phyloP scores from a whole-genome alignment of 2,329 filamentous ascomycete genomes.

The Amphichorda felina region DNA sequence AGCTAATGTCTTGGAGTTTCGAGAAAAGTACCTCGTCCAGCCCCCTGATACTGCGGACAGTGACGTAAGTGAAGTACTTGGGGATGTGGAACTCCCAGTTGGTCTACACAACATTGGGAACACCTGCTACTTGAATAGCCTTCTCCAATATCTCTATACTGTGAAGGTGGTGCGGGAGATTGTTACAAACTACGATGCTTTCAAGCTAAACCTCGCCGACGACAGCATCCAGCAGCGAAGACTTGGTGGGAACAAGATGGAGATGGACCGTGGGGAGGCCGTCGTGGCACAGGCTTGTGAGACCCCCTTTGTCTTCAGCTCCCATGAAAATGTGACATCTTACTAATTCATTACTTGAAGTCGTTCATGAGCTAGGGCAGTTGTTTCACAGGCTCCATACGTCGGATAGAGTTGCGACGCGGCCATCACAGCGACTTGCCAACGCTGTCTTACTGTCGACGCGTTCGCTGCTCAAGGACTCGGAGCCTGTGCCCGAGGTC shows the following conservation, averaged over 20 bases:
- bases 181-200: slow-evolving; percentile 62
- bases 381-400: slow-evolving; percentile 62
- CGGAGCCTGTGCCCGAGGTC: slow-evolving; percentile 12
- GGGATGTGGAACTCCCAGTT: slow-evolving; percentile 54
- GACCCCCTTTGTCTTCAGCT: too few species aligned
- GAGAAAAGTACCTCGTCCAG: neutral
- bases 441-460: slow-evolving; percentile 61
- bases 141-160: slow-evolving; percentile 91
- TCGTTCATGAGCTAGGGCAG: slow-evolving; percentile 59
- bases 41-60: neutral
- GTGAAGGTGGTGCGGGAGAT: slow-evolving; percentile 71
- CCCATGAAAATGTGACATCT: neutral
- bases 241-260: slow-evolving; percentile 55
- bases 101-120: slow-evolving; percentile 92
- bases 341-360: slow-evolving; percentile 26
- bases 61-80: slow-evolving; percentile 6
- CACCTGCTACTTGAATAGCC: slow-evolving; percentile 94
- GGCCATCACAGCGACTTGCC: slow-evolving; percentile 66
- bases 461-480: slow-evolving; percentile 20
- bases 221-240: slow-evolving; percentile 52
- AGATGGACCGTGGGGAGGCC: slow-evolving; percentile 40
- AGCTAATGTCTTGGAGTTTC: neutral
- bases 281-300: slow-evolving; percentile 62
- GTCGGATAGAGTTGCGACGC: slow-evolving; percentile 48
- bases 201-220: slow-evolving; percentile 56